phyloP scores from a whole-genome alignment of 2,329 filamentous ascomycete genomes.

The Aspergillus amoenus region DNA sequence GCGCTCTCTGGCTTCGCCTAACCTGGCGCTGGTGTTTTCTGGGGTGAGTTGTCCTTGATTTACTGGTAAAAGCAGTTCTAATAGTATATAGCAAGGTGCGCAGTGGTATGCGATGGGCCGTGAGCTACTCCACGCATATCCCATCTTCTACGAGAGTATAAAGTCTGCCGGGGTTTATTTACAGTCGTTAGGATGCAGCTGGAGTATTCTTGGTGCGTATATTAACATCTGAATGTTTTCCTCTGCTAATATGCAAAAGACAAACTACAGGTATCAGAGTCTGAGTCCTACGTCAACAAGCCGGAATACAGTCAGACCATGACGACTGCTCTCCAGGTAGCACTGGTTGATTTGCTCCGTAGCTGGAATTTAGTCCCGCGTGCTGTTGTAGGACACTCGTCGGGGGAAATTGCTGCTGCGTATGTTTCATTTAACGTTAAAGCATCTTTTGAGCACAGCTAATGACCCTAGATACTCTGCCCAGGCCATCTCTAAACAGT shows the following conservation, averaged over 20 bases:
- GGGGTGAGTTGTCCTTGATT: background rate
- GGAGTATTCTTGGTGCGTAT: background rate
- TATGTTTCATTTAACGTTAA: conserved; percentile 25
- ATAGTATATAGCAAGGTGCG: conserved; percentile 29
- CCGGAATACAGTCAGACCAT: conserved; percentile 28
- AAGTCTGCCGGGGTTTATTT: background rate
- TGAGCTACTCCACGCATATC: conserved; percentile 18
- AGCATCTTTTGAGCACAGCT: background rate
- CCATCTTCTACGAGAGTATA: background rate
- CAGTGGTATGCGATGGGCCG: conserved; percentile 37
- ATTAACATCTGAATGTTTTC: background rate
- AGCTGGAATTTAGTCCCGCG: conserved; percentile 24
- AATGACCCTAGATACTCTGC: background rate
- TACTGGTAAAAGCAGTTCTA: background rate
- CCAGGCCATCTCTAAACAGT: background rate
- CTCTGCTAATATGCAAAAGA: conserved; percentile 11
- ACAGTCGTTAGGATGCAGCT: background rate
- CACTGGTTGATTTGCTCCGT: conserved; percentile 29
- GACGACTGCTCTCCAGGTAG: conserved; percentile 30
- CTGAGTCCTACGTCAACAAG: conserved; percentile 18
- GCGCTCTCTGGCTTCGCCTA: background rate
- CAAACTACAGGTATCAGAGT: conserved; percentile 18
- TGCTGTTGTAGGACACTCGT: conserved; percentile 31
- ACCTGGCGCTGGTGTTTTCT: background rate
- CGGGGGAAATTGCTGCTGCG: conserved; percentile 43